Percentiles rank a stretch among this genome's conserved stretches.
Conservation (phyloP, 192 early-diverging fungal species). For the Obelidium mucronatum region DNA sequence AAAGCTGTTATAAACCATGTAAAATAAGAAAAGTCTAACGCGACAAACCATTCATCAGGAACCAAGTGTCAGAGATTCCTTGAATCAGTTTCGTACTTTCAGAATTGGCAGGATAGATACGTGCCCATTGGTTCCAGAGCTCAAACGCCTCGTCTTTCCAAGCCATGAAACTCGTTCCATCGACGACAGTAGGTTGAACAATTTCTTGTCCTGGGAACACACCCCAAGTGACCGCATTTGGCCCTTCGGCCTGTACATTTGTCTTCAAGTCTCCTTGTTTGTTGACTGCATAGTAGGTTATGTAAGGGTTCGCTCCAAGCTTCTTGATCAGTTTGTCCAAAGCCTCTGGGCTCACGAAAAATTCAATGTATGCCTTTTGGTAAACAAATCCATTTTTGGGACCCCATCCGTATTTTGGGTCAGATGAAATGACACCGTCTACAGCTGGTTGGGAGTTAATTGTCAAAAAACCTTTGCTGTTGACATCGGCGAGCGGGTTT, state of each 20-base stretch:
- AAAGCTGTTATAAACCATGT: background rate
- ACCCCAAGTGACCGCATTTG: conserved; percentile 98
- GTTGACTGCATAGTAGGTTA: conserved; percentile 93
- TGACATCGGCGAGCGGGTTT: conserved; percentile 73
- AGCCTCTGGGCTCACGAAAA: conserved; percentile 82
- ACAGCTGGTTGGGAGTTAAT: conserved; percentile 97
- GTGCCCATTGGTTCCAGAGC: conserved; percentile 90
- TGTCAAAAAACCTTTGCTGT: conserved; percentile 85
- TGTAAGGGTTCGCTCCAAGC: conserved; percentile 69
- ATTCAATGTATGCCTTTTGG: conserved; percentile 97
- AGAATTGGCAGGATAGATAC: conserved; percentile 66
- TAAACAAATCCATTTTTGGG: conserved; percentile 96
- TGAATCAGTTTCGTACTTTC: conserved; percentile 63
- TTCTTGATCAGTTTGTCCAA: conserved; percentile 73
- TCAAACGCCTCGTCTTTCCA: conserved; percentile 98
- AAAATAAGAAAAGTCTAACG: conserved; percentile 6
- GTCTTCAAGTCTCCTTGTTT: conserved; percentile 83
- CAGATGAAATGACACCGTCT: conserved; percentile 84
- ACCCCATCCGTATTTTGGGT: conserved; percentile 91
- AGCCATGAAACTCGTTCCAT: conserved; percentile 84
- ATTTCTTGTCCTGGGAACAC: conserved; percentile 98
- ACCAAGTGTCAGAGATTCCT: conserved; percentile 79
- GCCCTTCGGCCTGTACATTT: conserved; percentile 84
- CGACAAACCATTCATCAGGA: conserved; percentile 74
- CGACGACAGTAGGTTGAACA: conserved; percentile 97